Percentiles rank a stretch among this genome's conserved stretches.
Evolutionary conservation across 352 stramenopile genomes (phyloP).

Genomic region (Phytophthora capsici): DNA sequence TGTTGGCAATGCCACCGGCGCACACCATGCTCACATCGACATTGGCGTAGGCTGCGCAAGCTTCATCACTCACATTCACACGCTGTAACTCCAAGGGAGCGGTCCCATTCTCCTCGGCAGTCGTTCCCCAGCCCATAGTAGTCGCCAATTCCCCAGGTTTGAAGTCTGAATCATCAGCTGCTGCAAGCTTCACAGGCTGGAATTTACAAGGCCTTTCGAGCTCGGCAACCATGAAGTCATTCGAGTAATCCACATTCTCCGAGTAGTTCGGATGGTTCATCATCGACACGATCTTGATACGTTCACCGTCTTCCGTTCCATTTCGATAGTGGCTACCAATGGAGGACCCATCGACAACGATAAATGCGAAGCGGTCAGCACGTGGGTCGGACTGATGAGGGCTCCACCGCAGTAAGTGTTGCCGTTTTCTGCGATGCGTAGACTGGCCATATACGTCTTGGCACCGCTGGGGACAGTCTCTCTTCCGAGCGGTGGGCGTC

Average conservation of each 20-base stretch:
- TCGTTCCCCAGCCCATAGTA: slow-evolving; percentile 21
- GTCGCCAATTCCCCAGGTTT: slow-evolving; percentile 31
- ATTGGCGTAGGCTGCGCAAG: slow-evolving; percentile 27
- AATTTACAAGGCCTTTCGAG: background rate
- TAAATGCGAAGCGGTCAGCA: slow-evolving; percentile 21
- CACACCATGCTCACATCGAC: slow-evolving; percentile 54
- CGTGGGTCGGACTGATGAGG: slow-evolving; percentile 19
- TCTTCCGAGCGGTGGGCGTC: slow-evolving; percentile 37
- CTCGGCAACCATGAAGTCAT: slow-evolving; percentile 51
- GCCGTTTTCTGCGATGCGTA: slow-evolving; percentile 8
- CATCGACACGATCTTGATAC: slow-evolving; percentile 21
- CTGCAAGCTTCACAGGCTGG: background rate
- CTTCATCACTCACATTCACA: slow-evolving; percentile 44
- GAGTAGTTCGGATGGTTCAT: slow-evolving; percentile 24
- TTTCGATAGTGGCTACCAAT: slow-evolving; percentile 20
- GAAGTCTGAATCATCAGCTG: slow-evolving; percentile 2
- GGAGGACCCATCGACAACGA: slow-evolving; percentile 6
- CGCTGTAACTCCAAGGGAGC: slow-evolving; percentile 28
- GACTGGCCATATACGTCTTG: slow-evolving; percentile 44
- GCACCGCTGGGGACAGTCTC: slow-evolving; percentile 35
- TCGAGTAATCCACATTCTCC: slow-evolving; percentile 7
- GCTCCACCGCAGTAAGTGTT: slow-evolving; percentile 10
- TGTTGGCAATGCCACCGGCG: slow-evolving; percentile 38
- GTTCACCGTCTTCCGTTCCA: slow-evolving; percentile 17
- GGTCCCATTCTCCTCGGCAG: slow-evolving; percentile 21